phyloP scores from a whole-genome alignment of 2,329 filamentous ascomycete species.

The Beauveria rudraprayagi region DNA sequence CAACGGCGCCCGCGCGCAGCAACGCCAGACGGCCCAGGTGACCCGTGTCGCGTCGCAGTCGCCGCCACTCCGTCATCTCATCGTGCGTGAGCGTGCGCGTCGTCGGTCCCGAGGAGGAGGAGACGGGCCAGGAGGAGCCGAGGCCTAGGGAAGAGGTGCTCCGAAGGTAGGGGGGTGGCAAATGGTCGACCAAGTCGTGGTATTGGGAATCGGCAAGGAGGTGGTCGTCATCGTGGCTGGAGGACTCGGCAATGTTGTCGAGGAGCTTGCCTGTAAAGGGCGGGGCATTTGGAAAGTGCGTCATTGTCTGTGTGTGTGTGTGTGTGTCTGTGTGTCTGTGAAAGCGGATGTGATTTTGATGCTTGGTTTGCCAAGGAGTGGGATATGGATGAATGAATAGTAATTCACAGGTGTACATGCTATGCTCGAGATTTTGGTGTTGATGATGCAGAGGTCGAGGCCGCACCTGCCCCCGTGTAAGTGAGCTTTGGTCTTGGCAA shows the following conservation, averaged over 20 bases:
- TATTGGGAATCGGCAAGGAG: too few species aligned
- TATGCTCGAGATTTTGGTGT: neutral
- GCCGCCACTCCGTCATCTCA: neutral
- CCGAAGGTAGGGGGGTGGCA: neutral
- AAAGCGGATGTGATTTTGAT: neutral
- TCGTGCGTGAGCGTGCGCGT: neutral
- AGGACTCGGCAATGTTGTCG: neutral
- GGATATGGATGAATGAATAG: neutral
- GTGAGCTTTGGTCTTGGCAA: neutral
- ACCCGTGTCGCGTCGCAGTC: too few species aligned
- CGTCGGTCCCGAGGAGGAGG: too few species aligned
- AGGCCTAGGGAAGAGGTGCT: neutral
- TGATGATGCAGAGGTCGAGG: neutral
- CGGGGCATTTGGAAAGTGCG: neutral
- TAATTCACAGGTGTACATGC: neutral
- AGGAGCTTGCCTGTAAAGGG: neutral
- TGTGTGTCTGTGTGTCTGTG: neutral
- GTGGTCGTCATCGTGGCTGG: too few species aligned
- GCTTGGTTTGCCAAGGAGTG: neutral
- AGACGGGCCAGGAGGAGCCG: too few species aligned
- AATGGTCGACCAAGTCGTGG: neutral
- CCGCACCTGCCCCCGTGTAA: neutral
- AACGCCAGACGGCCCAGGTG: too few species aligned
- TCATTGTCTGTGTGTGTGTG: neutral
- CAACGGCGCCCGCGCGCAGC: too few species aligned